phyloP scores from a whole-genome alignment of 1,284 basidiomycete species.

The Cystobasidiaceae sp. region DNA sequence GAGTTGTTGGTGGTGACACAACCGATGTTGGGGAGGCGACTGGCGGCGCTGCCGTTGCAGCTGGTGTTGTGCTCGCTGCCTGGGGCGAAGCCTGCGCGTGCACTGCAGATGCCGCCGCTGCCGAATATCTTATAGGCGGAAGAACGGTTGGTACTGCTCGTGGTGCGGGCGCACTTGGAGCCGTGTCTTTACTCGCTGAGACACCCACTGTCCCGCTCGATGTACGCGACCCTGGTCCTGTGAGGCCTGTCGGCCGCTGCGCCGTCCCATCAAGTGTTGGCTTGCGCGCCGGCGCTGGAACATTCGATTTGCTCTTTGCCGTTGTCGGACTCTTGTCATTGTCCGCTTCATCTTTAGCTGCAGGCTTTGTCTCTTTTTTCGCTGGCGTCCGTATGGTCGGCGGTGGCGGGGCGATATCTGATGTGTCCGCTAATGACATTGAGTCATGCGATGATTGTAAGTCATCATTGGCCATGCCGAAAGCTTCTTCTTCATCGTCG shows the following conservation, averaged over 20 bases:
- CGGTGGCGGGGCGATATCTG: constrained; percentile 57
- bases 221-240: constrained; percentile 5
- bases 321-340: constrained; percentile 32
- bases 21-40: neutral
- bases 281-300: constrained; percentile 41
- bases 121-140: constrained; percentile 78
- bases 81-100: constrained; percentile 33
- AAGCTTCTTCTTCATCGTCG: constrained; percentile 88
- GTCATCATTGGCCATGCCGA: constrained; percentile 64
- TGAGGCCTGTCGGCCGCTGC: constrained; percentile 53
- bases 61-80: constrained; percentile 20
- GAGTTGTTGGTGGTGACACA: constrained; percentile 1
- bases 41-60: constrained; percentile 4
- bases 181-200: constrained; percentile 15
- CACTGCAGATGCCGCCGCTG: constrained; percentile 82
- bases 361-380: constrained; percentile 26
- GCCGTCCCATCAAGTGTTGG: constrained; percentile 39
- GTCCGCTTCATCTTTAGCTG: constrained; percentile 34
- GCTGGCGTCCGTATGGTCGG: constrained; percentile 27
- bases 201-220: neutral
- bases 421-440: constrained; percentile 49
- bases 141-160: constrained; percentile 46
- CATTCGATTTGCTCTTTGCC: constrained; percentile 41
- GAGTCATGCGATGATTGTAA: constrained; percentile 52
- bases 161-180: constrained; percentile 30